Evolutionary conservation across 2,329 filamentous ascomycete species (phyloP), one percentile per base, ranked within the genome.

Genomic region (Diaporthe humulicola): DNA sequence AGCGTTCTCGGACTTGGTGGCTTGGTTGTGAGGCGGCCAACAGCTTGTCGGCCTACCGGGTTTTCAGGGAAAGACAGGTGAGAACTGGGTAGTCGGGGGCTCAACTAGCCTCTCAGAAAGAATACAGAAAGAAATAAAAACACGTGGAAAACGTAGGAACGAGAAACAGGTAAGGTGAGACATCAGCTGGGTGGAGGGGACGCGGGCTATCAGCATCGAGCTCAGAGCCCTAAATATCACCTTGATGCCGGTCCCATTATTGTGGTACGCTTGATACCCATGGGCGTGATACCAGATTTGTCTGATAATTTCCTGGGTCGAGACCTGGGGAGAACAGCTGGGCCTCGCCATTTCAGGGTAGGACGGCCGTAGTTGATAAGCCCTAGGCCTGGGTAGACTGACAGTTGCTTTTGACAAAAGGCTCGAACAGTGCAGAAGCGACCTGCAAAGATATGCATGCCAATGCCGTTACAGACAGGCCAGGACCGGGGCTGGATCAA

Each of bases 331-430:
- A 19, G 54, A 28, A 25, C 7, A 66, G 4, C 19, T 58, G 28
- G 67, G 30, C 60, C n/a, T 40, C 52, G 28, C 57, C 57, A 52
- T 22, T 38, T 52, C 45, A n/a, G 48, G 45, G 22, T 15, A 45
- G 48, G 15, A 48, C 25, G n/a, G 25, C 36, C 36, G n/a, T n/a
- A 17, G 57, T 17, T 60, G 70, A 72, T 72, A 72, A 72, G 70
- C 70, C 57, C 42, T 38, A 52, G 45, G 57, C 57, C 33, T 64
- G 57, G 70, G 48, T 40, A 69, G 64, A 40, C 64, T 69, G 64
- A 69, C 64, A 54, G 14, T 69, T 48, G 9, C 17, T 38, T 69
- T 69, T 69, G 15, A 69, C 64, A 54, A 69, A 57, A 25, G 14
- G 22, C 6, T 36, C 30, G 4, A 25, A 28, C 22, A 30, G 4